These are phyloP conservation scores for Coniochaeta sp. DNA, from an alignment of 2,329 filamentous ascomycete genomes.

Conservation along the genomic window DNA sequence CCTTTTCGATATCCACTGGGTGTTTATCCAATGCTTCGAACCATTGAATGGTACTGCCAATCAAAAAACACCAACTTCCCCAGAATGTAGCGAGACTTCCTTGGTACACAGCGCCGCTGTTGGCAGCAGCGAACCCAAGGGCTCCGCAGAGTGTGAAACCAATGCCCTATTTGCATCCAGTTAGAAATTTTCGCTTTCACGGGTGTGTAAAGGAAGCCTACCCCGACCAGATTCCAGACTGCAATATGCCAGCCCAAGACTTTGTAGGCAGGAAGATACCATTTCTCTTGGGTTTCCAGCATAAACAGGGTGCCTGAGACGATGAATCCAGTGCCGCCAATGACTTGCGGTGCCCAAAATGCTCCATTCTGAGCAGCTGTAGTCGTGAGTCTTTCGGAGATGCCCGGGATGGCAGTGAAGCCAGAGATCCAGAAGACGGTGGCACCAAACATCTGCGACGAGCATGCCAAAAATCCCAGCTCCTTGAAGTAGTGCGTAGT, in stretches of 20 bases:
- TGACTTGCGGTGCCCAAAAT: conserved; percentile 55
- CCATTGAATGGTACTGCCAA: no score
- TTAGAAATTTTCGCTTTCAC: no score
- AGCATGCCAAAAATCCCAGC: conserved; percentile 56
- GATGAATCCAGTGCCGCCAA: conserved; percentile 57
- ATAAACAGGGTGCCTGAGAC: conserved; percentile 53
- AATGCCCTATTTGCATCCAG: no score
- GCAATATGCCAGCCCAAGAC: conserved; percentile 63
- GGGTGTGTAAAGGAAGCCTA: no score
- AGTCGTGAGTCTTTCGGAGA: conserved; percentile 44
- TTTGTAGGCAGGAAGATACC: conserved; percentile 50
- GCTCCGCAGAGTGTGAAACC: conserved; percentile 58
- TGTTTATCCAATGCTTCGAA: no score
- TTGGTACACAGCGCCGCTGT: conserved; percentile 36
- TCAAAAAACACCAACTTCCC: conserved; percentile 42
- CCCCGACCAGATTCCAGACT: conserved; percentile 57
- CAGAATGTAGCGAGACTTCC: conserved; percentile 41
- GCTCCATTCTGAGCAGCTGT: no score
- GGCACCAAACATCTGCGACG: conserved; percentile 49
- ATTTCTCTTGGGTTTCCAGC: conserved; percentile 57
- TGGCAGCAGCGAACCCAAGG: conserved; percentile 38
- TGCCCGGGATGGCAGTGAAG: conserved; percentile 51
- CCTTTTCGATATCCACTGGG: no score
- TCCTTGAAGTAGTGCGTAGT: conserved; percentile 53
- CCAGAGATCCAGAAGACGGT: conserved; percentile 60